These are phyloP conservation scores for Linnemannia exigua DNA, from an alignment of 192 early-diverging fungal species.

Conservation along the genomic window DNA sequence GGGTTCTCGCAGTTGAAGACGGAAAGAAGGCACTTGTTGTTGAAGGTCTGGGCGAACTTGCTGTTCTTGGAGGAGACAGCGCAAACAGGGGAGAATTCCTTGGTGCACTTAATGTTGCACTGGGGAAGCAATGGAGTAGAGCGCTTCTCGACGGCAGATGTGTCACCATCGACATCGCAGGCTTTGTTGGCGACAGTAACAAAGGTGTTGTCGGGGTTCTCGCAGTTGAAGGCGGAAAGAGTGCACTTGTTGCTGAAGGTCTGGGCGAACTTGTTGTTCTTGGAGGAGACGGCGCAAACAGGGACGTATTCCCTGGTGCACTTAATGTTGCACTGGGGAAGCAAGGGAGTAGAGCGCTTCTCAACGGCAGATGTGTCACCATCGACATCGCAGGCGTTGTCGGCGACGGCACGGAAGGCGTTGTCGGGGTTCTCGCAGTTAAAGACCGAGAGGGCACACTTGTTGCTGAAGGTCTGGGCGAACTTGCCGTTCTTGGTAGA, in stretches of 20 bases:
- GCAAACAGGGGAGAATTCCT: neutral
- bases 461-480: neutral
- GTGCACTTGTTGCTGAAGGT: constrained; percentile 3
- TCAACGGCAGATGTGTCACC: neutral
- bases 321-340: neutral
- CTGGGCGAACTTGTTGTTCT: neutral
- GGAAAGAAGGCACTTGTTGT: neutral
- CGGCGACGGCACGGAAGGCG: neutral
- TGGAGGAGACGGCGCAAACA: neutral
- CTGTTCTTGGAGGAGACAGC: neutral
- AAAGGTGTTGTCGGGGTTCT: neutral
- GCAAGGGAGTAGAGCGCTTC: neutral
- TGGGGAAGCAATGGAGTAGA: neutral
- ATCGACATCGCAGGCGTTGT: neutral
- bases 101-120: neutral
- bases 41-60: neutral
- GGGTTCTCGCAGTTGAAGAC: neutral
- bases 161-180: neutral
- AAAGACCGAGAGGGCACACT: neutral
- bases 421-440: constrained; percentile 10
- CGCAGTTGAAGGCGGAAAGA: neutral
- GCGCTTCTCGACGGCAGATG: neutral
- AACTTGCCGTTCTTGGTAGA: neutral
- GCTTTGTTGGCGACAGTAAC: neutral
- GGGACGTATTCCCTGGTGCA: neutral